These are phyloP conservation scores for Pulveroboletus frians DNA, from an alignment of 768 basidiomycete species.

Conservation along the genomic window DNA sequence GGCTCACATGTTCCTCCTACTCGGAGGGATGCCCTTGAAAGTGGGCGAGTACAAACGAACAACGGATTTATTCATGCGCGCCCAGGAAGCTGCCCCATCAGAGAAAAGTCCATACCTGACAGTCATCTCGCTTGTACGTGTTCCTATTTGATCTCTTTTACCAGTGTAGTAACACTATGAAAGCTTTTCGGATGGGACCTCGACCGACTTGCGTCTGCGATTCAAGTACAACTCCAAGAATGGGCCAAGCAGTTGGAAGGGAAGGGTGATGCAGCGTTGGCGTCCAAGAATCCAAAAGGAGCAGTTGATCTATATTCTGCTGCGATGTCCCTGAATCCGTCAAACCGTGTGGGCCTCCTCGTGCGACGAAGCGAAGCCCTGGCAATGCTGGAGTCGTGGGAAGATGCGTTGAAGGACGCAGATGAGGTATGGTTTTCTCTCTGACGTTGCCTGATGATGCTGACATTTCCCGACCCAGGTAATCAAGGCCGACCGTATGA, in stretches of 20 bases:
- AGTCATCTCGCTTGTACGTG: slow-evolving; percentile 8
- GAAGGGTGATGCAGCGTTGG: neutral
- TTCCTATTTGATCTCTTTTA: accelerated
- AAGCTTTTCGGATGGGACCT: slow-evolving; percentile 15
- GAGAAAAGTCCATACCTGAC: neutral
- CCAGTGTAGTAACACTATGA: neutral
- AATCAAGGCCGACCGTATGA: neutral
- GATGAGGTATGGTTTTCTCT: slow-evolving; percentile 3
- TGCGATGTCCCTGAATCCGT: neutral
- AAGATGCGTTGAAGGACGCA: slow-evolving; percentile 11
- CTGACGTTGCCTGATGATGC: accelerated
- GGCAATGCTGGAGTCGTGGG: neutral
- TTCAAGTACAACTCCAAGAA: neutral
- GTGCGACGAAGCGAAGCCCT: slow-evolving; percentile 7
- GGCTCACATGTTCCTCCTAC: slow-evolving; percentile 5
- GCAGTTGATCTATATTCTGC: slow-evolving; percentile 5
- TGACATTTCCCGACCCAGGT: neutral
- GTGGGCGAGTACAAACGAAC: neutral
- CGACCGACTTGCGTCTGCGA: neutral
- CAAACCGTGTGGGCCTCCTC: neutral
- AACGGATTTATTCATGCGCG: neutral
- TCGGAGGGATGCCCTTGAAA: neutral
- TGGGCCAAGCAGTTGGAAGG: neutral
- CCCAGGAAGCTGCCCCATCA: neutral
- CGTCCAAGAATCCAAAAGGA: neutral